Conservation (phyloP, 2,329 filamentous ascomycete genomes). For the Gliomastix tumulicola region DNA sequence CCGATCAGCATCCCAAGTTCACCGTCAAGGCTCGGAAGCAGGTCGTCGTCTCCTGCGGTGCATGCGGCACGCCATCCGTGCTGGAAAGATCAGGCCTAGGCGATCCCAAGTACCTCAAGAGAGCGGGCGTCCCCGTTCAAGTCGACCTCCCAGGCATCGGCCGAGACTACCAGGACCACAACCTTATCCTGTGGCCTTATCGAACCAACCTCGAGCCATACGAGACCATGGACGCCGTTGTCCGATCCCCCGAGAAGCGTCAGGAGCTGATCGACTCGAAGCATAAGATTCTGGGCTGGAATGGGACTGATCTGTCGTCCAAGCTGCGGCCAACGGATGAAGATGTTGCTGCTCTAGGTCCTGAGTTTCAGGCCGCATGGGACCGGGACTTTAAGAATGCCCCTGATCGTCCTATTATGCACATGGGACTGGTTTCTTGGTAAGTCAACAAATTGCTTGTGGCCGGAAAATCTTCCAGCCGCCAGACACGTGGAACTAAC, state of each 20-base stretch:
- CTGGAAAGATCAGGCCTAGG: constrained; percentile 31
- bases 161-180: constrained; percentile 46
- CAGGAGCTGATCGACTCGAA: constrained; percentile 26
- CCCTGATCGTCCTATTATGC: constrained; percentile 39
- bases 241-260: constrained; percentile 30
- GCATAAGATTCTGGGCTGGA: constrained; percentile 45
- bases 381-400: constrained; percentile 41
- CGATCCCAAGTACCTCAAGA: constrained; percentile 27
- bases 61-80: constrained; percentile 35
- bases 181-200: constrained; percentile 47
- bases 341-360: constrained; percentile 44
- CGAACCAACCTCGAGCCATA: constrained; percentile 16
- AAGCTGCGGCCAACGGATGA: constrained; percentile 48
- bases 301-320: constrained; percentile 44
- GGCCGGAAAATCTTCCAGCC: too few species aligned
- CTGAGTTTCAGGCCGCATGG: constrained; percentile 46
- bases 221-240: constrained; percentile 41
- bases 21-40: constrained; percentile 33
- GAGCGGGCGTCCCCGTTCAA: constrained; percentile 35
- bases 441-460: too few species aligned
- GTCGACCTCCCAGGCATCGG: constrained; percentile 46
- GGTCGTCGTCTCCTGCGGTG: constrained; percentile 32
- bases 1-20: background rate
- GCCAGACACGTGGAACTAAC: too few species aligned
- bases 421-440: constrained; percentile 31